Evolutionary conservation across 2,329 filamentous ascomycete genomes (phyloP).

Genomic region (Beauveria caledonica): DNA sequence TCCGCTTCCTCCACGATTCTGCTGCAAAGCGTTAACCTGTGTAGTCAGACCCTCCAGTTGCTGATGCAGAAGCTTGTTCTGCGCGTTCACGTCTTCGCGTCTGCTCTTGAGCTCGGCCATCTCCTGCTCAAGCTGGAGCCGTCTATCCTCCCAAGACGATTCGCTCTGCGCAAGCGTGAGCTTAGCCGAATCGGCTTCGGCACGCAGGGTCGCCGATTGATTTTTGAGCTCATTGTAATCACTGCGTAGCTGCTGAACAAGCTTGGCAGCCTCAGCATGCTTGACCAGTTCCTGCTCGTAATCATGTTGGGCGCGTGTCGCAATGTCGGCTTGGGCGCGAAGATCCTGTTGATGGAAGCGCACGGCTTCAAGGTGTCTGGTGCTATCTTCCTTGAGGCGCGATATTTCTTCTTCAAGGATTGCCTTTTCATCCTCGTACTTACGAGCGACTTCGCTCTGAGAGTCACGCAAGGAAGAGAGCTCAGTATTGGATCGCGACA

Average conservation of each 20-base stretch:
- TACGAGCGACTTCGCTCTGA: constrained; percentile 64
- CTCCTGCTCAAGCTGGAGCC: constrained; percentile 75
- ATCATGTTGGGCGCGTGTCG: constrained; percentile 84
- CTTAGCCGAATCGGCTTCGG: constrained; percentile 80
- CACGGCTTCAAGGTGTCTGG: constrained; percentile 69
- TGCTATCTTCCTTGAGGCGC: constrained; percentile 75
- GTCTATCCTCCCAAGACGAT: constrained; percentile 78
- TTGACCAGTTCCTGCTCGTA: constrained; percentile 93
- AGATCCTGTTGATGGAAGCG: constrained; percentile 86
- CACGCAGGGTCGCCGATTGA: constrained; percentile 63
- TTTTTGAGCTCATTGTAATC: constrained; percentile 80
- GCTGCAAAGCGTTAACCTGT: constrained; percentile 73
- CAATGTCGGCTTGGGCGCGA: constrained; percentile 87
- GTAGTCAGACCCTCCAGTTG: constrained; percentile 77
- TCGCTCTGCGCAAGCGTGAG: constrained; percentile 71
- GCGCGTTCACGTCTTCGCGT: constrained; percentile 74
- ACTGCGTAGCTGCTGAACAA: constrained; percentile 66
- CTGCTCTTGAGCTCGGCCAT: constrained; percentile 68
- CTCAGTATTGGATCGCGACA: constrained; percentile 74
- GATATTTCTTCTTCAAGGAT: constrained; percentile 70
- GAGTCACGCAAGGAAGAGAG: constrained; percentile 72
- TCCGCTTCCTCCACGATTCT: constrained; percentile 53
- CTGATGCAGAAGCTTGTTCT: constrained; percentile 84
- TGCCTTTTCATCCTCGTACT: constrained; percentile 73
- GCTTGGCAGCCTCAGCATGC: constrained; percentile 89